Evolutionary conservation across 2,329 filamentous ascomycete genomes (phyloP), one percentile per base, ranked within the genome.

Genomic region (Catunica adiposa): DNA sequence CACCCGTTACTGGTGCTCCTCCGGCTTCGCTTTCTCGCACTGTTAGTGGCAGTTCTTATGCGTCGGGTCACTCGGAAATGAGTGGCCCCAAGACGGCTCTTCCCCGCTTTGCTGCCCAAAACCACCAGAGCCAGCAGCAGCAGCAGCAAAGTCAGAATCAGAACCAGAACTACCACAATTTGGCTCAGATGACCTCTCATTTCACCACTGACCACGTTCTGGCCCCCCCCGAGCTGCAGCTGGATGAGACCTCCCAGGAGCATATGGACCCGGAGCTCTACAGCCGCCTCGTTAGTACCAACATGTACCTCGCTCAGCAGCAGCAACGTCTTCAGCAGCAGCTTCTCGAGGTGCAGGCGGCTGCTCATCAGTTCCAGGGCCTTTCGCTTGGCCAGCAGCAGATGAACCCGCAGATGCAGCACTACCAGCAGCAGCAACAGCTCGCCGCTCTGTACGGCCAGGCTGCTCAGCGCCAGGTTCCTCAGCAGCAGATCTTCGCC

Each of bases 251-350:
- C 63, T 75, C 76, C 50, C 80, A 84, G 62, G 78, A 86, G 59
- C 76, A 82, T 62, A 86, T 94, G 71, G 92, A 97, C 64, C 88
- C 89, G 54, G 83, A 80, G 59, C 69, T 94, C 54, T 92, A 95
- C 62, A 86, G 89, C 54, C 88, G 95, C 69, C 75, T 97, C 61
- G 79, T 96, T 64, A 85, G 88, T 57, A 94, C 89, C 64, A 95
- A 96, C 68, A 72, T 92, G 66, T 94, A 94, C 65, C 77, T 98
- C 53, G 88, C 89, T 42, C 88, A 95, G 66, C 89, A 95, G 70
- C 90, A 97, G 70, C 89, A 95, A 71, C 84, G 86, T 61, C 80
- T 97, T 54, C 89, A 97, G 70, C 89, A 96, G 71, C 89, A 97
- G 71, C 77, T 97, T 61, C 79, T 88, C 62, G 86, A 74, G 61